Evolutionary conservation across 176 grass and related monocot genomes (phyloP).

Genomic region (Oryza longistaminata): DNA sequence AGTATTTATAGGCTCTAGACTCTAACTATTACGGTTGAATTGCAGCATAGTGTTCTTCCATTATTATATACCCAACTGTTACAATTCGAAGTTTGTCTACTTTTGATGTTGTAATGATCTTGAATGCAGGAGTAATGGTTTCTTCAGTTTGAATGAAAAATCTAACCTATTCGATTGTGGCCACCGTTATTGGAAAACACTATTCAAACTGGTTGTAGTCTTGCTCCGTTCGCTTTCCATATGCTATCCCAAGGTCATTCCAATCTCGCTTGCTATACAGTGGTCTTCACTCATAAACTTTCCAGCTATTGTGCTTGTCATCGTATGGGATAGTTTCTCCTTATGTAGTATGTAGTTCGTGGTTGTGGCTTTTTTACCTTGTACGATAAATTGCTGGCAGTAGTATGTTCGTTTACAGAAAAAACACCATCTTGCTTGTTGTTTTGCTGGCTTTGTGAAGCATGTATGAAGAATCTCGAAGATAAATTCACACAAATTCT

Average conservation of each 20-base stretch:
- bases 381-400: conserved; percentile 9
- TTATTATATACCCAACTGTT: conserved; percentile 16
- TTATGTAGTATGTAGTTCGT: too few relatives aligned
- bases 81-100: conserved; percentile 1
- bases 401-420: neutral
- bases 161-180: conserved; percentile 94
- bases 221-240: conserved; percentile 83
- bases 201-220: conserved; percentile 83
- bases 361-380: conserved; percentile 8
- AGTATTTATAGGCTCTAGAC: neutral
- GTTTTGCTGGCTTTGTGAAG: neutral
- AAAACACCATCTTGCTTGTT: neutral
- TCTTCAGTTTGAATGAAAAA: conserved; percentile 84
- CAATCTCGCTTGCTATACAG: conserved; percentile 98
- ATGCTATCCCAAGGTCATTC: conserved; percentile 90
- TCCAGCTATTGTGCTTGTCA: too few relatives aligned
- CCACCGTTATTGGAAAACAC: conserved; percentile 94
- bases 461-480: neutral
- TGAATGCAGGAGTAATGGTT: conserved; percentile 74
- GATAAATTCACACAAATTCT: neutral
- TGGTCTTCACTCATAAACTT: conserved; percentile 29
- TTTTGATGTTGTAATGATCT: conserved; percentile 32
- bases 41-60: neutral
- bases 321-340: too few relatives aligned
- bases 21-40: neutral